A percentile compares a stretch with the other conserved stretches of the same genome.
Conservation (phyloP, 2,329 filamentous ascomycete species). For the Xenoacremonium recifei region DNA sequence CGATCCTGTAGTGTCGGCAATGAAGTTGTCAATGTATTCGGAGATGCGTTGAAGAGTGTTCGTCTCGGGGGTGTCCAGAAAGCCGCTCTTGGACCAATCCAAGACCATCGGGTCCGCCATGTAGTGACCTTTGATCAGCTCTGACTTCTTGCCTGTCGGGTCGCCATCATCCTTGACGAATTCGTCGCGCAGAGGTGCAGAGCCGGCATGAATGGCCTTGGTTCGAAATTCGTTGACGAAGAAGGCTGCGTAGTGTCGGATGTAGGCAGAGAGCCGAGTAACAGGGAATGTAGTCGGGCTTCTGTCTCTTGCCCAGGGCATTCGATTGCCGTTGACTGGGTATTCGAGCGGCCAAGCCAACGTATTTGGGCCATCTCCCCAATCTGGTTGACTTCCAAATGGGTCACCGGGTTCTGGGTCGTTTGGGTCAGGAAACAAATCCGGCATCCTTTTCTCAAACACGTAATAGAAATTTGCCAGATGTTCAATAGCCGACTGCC, state of each 20-base stretch:
- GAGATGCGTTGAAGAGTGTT: constrained; percentile 11
- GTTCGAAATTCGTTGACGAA: constrained; percentile 21
- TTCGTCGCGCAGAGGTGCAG: constrained; percentile 13
- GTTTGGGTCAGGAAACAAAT: too few species aligned
- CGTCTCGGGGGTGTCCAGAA: constrained; percentile 1
- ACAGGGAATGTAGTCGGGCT: too few species aligned
- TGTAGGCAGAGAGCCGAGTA: constrained; percentile 1
- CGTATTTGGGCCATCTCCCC: too few species aligned
- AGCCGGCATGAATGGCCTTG: constrained; percentile 20
- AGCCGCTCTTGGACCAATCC: constrained; percentile 3
- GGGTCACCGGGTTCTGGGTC: too few species aligned
- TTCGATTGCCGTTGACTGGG: too few species aligned
- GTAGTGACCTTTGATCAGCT: constrained; percentile 7
- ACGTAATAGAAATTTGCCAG: too few species aligned
- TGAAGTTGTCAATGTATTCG: constrained; percentile 23
- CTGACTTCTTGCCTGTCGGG: background rate
- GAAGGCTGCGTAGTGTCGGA: constrained; percentile 17
- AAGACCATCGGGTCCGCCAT: background rate
- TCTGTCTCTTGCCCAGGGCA: too few species aligned
- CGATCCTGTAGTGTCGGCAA: constrained; percentile 6
- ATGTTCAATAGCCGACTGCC: too few species aligned
- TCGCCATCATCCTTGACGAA: constrained; percentile 3
- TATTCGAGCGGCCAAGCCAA: too few species aligned
- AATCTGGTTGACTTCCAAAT: too few species aligned
- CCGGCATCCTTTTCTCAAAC: too few species aligned